These are phyloP conservation scores for Calonectria fujianensis DNA, from an alignment of 2,329 filamentous ascomycete species.

Conservation along the genomic window DNA sequence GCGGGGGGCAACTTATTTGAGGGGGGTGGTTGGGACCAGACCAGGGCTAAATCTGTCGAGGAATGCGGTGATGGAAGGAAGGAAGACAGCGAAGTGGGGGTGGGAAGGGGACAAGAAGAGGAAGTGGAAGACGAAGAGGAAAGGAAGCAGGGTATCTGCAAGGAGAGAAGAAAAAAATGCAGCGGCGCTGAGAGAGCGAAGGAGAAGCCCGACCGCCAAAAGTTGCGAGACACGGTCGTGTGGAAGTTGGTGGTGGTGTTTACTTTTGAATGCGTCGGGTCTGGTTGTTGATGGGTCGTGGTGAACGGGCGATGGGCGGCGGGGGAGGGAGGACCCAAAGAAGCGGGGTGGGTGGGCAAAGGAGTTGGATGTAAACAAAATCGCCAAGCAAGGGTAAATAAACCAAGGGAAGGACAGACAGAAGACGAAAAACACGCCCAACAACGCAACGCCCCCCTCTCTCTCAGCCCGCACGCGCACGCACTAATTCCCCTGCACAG, in stretches of 20 bases:
- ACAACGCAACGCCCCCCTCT: neutral
- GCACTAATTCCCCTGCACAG: constrained; percentile 11
- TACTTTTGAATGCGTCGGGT: constrained; percentile 16
- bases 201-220: neutral
- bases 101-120: constrained; percentile 21
- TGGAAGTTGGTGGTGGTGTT: constrained; percentile 18
- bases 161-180: neutral
- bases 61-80: constrained; percentile 40
- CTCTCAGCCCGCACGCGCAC: constrained; percentile 10
- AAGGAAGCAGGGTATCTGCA: constrained; percentile 29
- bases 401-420: constrained; percentile 30
- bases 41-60: constrained; percentile 39
- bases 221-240: constrained; percentile 15
- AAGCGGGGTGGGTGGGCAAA: constrained; percentile 33
- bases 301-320: constrained; percentile 29
- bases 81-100: constrained; percentile 31
- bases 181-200: neutral
- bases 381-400: constrained; percentile 37
- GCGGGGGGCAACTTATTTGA: constrained; percentile 49
- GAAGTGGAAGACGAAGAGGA: constrained; percentile 14
- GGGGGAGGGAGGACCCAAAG: constrained; percentile 35
- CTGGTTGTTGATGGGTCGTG: constrained; percentile 23
- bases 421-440: constrained; percentile 15
- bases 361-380: constrained; percentile 52
- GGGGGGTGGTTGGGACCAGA: constrained; percentile 46